These are phyloP conservation scores for Penicillium chermesinum DNA, from an alignment of 495 filamentous ascomycete species.

Conservation along the genomic window DNA sequence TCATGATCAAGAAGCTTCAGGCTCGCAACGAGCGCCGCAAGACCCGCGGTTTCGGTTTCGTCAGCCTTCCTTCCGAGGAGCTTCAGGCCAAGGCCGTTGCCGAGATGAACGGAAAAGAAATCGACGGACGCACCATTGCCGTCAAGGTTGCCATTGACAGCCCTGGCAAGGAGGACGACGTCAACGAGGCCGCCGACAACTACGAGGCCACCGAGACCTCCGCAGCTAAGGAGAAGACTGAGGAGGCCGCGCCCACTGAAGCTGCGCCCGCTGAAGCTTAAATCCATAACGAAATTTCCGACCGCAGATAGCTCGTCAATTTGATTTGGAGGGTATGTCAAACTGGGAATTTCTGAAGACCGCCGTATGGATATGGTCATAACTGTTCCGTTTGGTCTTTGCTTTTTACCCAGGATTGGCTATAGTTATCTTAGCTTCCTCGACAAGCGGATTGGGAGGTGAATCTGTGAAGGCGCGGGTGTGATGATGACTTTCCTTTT, in stretches of 20 bases:
- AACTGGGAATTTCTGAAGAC: conserved; percentile 1
- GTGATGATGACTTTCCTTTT: conserved; percentile 25
- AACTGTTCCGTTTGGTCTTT: not conserved
- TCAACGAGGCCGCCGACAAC: conserved; percentile 59
- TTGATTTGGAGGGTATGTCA: conserved; percentile 7
- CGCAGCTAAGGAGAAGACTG: conserved; percentile 32
- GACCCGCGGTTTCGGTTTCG: conserved; percentile 98
- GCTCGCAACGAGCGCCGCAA: conserved; percentile 96
- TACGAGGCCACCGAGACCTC: conserved; percentile 38
- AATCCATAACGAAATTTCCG: conserved; percentile 15
- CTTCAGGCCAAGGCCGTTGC: conserved; percentile 91
- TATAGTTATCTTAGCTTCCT: conserved; percentile 15
- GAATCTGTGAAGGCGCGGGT: conserved; percentile 15
- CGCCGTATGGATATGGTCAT: conserved; percentile 15
- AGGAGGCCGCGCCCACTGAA: conserved; percentile 32
- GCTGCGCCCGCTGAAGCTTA: conserved; percentile 30
- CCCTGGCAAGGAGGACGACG: conserved; percentile 95
- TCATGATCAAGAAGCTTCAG: conserved; percentile 99
- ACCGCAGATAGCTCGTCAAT: conserved; percentile 22
- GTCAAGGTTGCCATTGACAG: conserved; percentile 99
- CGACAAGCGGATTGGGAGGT: conserved; percentile 5
- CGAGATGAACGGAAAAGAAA: conserved; percentile 99
- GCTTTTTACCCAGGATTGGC: not conserved
- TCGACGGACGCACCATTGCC: conserved; percentile 97
- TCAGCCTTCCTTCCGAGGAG: conserved; percentile 91